Base-by-base conservation (phyloP, 73 alveolate genomes). In the Tetrahymena elliotti region DNA sequence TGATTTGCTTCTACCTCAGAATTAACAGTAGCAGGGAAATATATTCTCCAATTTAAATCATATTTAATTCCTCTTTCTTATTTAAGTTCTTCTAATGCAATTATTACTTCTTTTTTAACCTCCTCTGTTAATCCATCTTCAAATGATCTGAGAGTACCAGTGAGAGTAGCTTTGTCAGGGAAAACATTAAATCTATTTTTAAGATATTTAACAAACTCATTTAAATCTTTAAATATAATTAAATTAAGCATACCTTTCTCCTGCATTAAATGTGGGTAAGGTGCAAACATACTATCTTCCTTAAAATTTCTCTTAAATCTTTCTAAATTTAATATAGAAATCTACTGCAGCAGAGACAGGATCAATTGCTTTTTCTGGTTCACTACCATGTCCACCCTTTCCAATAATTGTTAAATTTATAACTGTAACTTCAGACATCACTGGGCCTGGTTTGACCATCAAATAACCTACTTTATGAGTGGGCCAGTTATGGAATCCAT, bases 361-460 rank as follows among this genome's bases (percentile, higher is more conserved):
- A 83, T 96, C 97, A 13, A 95, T 95, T 31, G 96, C 96, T 31
- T 47, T 84, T 33, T 93, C 94, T 6, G 98, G 97, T 88, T 95
- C 96, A 52, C 96, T 88, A 24, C 97, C 98, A 94, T 96, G 98
- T 38, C 98, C 98, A 3, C 98, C 98, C 92, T 95, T 93, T 16
- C 98, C 98, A 12, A 54, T 39, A 84, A 96, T 93, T 10, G 96
- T 95, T 54, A 96, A 93, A 38, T 93, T 41, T 84, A 96, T 94
- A 41, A 93, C 88, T 20, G 94, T 54, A 8, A 96, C 96, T 88
- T 95, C 94, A 27, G 98, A 95, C 97, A 96, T 93, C 94, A 96
- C 94, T 27, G 97, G 82, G 9, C 97, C 98, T 68, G 94, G 95
- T 16, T 37, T 93, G 34, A 93, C 84, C 94, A 95, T 83, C 39